phyloP scores from a whole-genome alignment of 805 yeast species.

The Lipomyces yamadae region DNA sequence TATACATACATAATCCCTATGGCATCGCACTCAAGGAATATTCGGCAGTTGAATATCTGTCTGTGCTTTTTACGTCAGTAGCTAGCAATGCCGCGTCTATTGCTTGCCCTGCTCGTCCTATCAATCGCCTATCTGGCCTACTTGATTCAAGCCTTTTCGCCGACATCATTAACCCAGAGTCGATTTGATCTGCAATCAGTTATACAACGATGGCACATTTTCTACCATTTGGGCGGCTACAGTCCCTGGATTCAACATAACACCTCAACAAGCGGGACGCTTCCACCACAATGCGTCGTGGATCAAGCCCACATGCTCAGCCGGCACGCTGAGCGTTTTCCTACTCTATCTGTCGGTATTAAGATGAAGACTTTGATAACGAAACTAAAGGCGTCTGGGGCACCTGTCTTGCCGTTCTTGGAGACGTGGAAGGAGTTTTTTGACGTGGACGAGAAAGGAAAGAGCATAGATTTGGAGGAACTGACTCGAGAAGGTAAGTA shows the following conservation, averaged over 20 bases:
- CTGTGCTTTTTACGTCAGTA: background rate
- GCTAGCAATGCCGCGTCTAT: background rate
- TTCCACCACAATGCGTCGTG: conserved; percentile 22
- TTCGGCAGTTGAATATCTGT: background rate
- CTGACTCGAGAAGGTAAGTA: conserved; percentile 25
- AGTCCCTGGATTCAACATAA: conserved; percentile 27
- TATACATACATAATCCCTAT: background rate
- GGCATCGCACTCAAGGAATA: background rate
- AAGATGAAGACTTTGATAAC: conserved; percentile 25
- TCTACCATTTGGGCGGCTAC: conserved; percentile 34
- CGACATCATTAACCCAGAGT: background rate
- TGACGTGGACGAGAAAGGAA: conserved; percentile 18
- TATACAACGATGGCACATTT: conserved; percentile 13
- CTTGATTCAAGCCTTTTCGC: background rate
- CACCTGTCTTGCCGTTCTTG: conserved; percentile 23
- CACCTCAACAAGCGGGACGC: background rate
- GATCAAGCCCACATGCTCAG: conserved; percentile 36
- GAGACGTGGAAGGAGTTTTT: conserved; percentile 29
- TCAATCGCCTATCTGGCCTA: background rate
- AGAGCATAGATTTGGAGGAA: conserved; percentile 24
- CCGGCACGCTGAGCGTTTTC: conserved; percentile 35
- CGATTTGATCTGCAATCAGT: background rate
- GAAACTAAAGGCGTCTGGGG: conserved; percentile 12
- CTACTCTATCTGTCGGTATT: conserved; percentile 27
- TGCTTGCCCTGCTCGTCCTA: background rate